Conservation (phyloP, 2,329 filamentous ascomycete genomes). For the Aschersonia sp. region DNA sequence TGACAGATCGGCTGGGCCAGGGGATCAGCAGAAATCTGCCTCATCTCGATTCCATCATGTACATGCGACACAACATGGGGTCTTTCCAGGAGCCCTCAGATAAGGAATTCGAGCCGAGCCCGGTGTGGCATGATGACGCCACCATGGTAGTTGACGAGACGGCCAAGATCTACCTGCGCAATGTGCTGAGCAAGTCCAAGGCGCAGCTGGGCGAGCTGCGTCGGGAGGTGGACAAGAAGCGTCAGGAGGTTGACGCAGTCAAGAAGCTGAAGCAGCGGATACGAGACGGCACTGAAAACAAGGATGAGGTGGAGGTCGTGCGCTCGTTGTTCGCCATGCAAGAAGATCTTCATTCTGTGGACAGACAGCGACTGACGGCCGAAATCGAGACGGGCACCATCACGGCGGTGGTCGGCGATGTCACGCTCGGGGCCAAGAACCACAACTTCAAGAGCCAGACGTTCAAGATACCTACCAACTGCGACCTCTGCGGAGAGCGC, state of each 20-base stretch:
- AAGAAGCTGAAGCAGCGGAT: slow-evolving; percentile 63
- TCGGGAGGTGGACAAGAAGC: slow-evolving; percentile 72
- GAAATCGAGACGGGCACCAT: slow-evolving; percentile 92
- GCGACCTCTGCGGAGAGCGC: slow-evolving; percentile 87
- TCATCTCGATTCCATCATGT: slow-evolving; percentile 92
- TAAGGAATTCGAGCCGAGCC: slow-evolving; percentile 82
- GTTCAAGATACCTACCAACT: slow-evolving; percentile 98
- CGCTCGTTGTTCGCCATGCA: slow-evolving; percentile 71
- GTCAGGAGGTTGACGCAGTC: slow-evolving; percentile 66
- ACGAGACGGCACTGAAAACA: slow-evolving; percentile 70
- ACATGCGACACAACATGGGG: slow-evolving; percentile 78
- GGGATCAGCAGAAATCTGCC: slow-evolving; percentile 85
- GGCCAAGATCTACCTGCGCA: slow-evolving; percentile 81
- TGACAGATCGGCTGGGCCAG: slow-evolving; percentile 56
- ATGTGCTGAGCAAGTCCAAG: slow-evolving; percentile 85
- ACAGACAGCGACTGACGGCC: slow-evolving; percentile 70
- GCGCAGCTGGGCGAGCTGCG: slow-evolving; percentile 65
- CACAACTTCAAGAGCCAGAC: slow-evolving; percentile 99
- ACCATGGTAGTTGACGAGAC: slow-evolving; percentile 73
- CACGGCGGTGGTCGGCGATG: slow-evolving; percentile 77
- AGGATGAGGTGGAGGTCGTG: slow-evolving; percentile 78
- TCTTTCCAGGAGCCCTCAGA: slow-evolving; percentile 73
- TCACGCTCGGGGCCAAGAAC: slow-evolving; percentile 82
- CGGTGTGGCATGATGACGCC: slow-evolving; percentile 92
- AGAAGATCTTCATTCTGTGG: slow-evolving; percentile 71